A percentile compares a stretch with the other conserved stretches of the same genome.
phyloP scores from a whole-genome alignment of 2,329 filamentous ascomycete genomes.

The Aspergillus pseudonomiae region DNA sequence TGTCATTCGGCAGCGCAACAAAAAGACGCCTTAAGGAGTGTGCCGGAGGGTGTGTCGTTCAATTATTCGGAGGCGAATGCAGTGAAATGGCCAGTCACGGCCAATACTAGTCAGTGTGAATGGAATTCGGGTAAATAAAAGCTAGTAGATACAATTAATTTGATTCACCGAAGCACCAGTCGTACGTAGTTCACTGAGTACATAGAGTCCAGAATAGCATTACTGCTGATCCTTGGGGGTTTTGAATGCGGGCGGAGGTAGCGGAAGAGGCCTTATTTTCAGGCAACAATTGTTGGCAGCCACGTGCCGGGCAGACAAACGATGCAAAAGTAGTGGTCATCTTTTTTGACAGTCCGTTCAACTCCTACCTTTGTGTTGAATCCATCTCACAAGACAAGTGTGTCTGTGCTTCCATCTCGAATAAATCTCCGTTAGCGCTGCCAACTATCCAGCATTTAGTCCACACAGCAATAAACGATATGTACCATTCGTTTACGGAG shows the following conservation, averaged over 20 bases:
- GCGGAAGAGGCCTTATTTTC: neutral
- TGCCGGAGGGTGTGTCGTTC: neutral
- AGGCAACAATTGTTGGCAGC: neutral
- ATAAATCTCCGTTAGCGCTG: neutral
- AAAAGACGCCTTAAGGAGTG: neutral
- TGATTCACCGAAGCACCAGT: neutral
- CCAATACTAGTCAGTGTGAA: neutral
- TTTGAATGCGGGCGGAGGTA: too few relatives aligned
- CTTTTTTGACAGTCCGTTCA: neutral
- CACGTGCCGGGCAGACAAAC: neutral
- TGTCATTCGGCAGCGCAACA: conserved; percentile 20
- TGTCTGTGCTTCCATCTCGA: neutral
- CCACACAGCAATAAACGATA: neutral
- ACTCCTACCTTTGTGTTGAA: neutral
- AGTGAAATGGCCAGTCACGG: too few relatives aligned
- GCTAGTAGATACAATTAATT: neutral
- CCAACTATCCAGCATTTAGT: neutral
- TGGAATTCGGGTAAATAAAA: neutral
- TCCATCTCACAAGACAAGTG: too few relatives aligned
- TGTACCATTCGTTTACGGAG: neutral
- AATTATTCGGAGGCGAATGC: neutral
- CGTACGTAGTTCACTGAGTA: neutral
- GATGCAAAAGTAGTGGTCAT: neutral
- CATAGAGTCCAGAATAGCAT: too few relatives aligned
- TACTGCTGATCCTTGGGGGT: too few relatives aligned